Evolutionary conservation across 441 rosid species (phyloP), one percentile per base, ranked within the genome.

Genomic region (Rhodomyrtus psidioides): DNA sequence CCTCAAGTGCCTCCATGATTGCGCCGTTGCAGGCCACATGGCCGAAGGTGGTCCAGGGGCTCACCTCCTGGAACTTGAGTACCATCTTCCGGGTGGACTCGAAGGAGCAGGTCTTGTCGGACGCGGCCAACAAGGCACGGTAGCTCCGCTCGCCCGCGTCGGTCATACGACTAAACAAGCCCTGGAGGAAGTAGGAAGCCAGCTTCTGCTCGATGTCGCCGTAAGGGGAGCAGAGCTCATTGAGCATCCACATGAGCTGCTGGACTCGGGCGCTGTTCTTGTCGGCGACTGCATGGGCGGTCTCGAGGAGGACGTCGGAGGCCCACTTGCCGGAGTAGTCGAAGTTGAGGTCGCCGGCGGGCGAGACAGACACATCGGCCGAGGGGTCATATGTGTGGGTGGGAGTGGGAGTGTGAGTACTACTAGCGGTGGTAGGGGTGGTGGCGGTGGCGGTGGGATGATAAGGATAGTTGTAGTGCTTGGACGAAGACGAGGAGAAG

Each of bases 41-140:
- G 24, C 98, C 99, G 51, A 97, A 97, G 85, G 98, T 97, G 49
- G 93, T 94, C 99, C 98, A 97, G 7, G 98, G 98, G 87, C 95
- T 94, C 62, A 94, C 98, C 92, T 96, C 99, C 92, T 97, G 99
- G 83, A 96, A 95, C 91, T 93, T 95, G 76, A 97, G 88, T 5
- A 97, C 92, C 86, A 92, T 92, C 89, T 93, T 97, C 49, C 98
- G 91, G 0, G 95, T 95, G 7, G 98, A 93, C 84, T 96, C 98
- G 85, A 97, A 94, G 27, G 98, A 95, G 87, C 93, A 92, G 2
- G 92, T 92, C 85, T 92, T 94, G 34, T 96, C 98, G 1, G 98
- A 89, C 1, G 95, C 94, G 2, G 95, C 87, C 12, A 90, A 88
- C 85, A 95, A 85, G 42, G 95, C 90, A 3, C 92, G 91, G 92